phyloP scores from a whole-genome alignment of 257 asterid genomes.

The Nicotiana attenuata region DNA sequence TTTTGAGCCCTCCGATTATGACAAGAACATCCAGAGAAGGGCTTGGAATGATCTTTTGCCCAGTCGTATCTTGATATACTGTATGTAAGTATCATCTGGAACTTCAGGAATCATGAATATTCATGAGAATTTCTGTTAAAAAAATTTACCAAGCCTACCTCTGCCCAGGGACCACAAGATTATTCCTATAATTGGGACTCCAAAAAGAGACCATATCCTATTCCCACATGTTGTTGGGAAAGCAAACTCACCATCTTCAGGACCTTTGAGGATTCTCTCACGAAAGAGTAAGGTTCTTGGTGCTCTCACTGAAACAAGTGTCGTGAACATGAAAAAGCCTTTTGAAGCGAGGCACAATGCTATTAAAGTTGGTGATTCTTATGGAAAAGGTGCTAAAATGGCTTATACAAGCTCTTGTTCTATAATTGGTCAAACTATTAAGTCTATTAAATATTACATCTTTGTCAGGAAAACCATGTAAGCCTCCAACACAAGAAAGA shows the following conservation, averaged over 20 bases:
- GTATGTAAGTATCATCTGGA: constrained; percentile 41
- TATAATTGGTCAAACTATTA: constrained; percentile 17
- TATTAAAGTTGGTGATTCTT: constrained; percentile 19
- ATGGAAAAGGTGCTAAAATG: constrained; percentile 16
- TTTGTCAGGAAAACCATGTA: constrained; percentile 18
- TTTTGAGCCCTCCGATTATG: constrained; percentile 31
- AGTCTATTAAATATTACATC: constrained; percentile 14
- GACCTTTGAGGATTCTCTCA: constrained; percentile 20
- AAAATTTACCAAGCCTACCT: neutral
- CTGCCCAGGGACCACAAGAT: constrained; percentile 57
- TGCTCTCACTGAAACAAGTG: constrained; percentile 19
- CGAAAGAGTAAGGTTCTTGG: constrained; percentile 39
- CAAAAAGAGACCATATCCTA: constrained; percentile 62
- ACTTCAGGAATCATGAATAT: neutral
- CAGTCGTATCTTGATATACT: constrained; percentile 58
- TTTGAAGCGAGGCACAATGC: constrained; percentile 6
- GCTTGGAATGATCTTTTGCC: constrained; percentile 64
- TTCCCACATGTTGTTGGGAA: constrained; percentile 40
- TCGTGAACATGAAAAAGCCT: constrained; percentile 18
- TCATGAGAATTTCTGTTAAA: neutral
- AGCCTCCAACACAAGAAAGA: constrained; percentile 26
- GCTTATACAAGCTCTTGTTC: constrained; percentile 14
- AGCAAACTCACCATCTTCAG: constrained; percentile 20
- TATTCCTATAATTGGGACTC: constrained; percentile 38
- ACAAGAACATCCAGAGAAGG: constrained; percentile 31